A percentile compares a stretch with the other conserved stretches of the same genome.
phyloP scores from a whole-genome alignment of 1,284 basidiomycete species.

The Microbotryomycetes sp. region DNA sequence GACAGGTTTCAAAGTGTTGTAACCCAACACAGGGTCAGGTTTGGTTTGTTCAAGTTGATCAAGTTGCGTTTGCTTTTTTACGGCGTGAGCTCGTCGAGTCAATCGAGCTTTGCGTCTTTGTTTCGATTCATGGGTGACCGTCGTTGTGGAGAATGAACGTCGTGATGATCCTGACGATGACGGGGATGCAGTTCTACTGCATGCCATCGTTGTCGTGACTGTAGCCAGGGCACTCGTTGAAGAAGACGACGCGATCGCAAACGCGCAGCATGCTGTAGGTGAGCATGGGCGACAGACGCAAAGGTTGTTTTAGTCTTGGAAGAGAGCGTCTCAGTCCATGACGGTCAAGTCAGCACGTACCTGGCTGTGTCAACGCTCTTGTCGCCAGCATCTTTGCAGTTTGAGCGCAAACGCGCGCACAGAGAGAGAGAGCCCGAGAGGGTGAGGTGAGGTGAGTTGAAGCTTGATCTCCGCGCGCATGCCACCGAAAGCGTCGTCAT shows the following conservation, averaged over 20 bases:
- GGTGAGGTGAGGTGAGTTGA: too few relatives aligned
- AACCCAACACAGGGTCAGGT: conserved; percentile 68
- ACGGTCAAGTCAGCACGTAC: too few relatives aligned
- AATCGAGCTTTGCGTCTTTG: conserved; percentile 33
- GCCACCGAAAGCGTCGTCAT: neutral
- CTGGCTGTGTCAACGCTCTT: too few relatives aligned
- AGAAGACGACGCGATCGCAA: neutral
- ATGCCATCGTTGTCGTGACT: too few relatives aligned
- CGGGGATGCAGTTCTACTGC: neutral
- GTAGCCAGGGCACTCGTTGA: neutral
- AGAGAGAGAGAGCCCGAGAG: too few relatives aligned
- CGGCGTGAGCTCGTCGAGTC: conserved; percentile 40
- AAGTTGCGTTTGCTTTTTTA: conserved; percentile 38
- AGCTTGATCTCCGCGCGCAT: too few relatives aligned
- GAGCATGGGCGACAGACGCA: neutral
- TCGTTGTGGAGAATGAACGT: conserved; percentile 16
- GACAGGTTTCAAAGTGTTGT: conserved; percentile 56
- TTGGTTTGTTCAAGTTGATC: conserved; percentile 40
- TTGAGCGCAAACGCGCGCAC: too few relatives aligned
- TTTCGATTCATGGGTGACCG: conserved; percentile 11
- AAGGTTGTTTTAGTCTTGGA: too few relatives aligned
- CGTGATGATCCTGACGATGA: neutral
- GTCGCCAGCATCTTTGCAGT: too few relatives aligned
- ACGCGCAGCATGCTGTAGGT: neutral
- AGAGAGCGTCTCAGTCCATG: neutral